Percentiles rank a stretch among this genome's conserved stretches.
Conservation (phyloP, 352 stramenopile species). For the Globisporangium acanthophoron region DNA sequence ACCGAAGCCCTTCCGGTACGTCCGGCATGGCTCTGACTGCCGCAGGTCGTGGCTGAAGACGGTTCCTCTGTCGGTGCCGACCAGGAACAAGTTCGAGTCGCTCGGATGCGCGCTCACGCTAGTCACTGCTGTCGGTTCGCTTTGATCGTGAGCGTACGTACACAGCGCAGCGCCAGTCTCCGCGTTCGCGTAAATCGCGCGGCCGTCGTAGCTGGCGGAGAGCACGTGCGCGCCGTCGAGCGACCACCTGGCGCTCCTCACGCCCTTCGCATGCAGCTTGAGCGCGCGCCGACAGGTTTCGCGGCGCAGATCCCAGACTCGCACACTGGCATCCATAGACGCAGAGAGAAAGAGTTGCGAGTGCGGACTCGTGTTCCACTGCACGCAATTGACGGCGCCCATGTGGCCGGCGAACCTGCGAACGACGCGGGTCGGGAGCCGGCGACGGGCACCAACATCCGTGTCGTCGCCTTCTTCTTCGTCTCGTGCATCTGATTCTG, state of each 20-base stretch:
- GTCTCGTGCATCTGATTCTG: neutral
- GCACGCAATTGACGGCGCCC: conserved; percentile 23
- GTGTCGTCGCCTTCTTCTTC: neutral
- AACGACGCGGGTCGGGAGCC: neutral
- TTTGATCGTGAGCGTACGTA: neutral
- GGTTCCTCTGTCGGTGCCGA: conserved; percentile 23
- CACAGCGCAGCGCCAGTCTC: conserved; percentile 23
- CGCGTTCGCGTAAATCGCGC: conserved; percentile 21
- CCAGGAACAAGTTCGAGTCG: conserved; percentile 24
- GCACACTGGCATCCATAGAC: conserved; percentile 52
- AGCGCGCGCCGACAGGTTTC: conserved; percentile 13
- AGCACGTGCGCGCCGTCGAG: conserved; percentile 32
- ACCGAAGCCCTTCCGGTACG: conserved; percentile 25
- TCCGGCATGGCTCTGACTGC: neutral
- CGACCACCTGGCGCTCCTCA: conserved; percentile 57
- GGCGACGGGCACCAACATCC: neutral
- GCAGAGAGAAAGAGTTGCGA: conserved; percentile 40
- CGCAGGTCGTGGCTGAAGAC: conserved; percentile 41
- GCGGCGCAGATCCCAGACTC: conserved; percentile 31
- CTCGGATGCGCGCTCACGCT: conserved; percentile 25
- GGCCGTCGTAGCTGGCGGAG: conserved; percentile 40
- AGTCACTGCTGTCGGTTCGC: conserved; percentile 14
- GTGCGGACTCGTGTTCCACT: conserved; percentile 33
- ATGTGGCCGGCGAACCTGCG: conserved; percentile 22
- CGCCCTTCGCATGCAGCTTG: conserved; percentile 27